These are phyloP conservation scores for Neurospora sp. DNA, from an alignment of 495 filamentous ascomycete species.

Conservation along the genomic window DNA sequence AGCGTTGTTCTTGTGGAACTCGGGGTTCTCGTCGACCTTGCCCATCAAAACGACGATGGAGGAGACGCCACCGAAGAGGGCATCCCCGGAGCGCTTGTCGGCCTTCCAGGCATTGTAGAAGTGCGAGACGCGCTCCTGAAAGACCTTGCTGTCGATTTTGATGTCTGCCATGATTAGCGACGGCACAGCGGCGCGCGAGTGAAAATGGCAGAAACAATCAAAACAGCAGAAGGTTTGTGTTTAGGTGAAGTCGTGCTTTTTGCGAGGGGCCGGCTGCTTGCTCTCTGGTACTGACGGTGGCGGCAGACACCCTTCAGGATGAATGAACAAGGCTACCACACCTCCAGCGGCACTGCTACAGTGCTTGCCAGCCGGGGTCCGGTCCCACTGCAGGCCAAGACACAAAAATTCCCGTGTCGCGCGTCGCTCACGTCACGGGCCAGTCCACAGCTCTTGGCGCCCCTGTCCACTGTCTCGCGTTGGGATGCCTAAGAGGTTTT, in stretches of 20 bases:
- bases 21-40: constrained; percentile 76
- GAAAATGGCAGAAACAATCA: constrained; percentile 15
- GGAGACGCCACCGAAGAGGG: constrained; percentile 70
- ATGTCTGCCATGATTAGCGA: constrained; percentile 49
- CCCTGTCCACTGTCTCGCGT: neutral
- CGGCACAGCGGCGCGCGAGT: constrained; percentile 15
- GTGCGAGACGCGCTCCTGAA: constrained; percentile 82
- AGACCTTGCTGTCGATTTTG: constrained; percentile 82
- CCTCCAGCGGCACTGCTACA: neutral
- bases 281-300: neutral
- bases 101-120: constrained; percentile 88
- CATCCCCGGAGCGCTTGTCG: constrained; percentile 75
- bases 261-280: neutral
- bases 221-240: constrained; percentile 6
- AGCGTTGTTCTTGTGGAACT: constrained; percentile 88
- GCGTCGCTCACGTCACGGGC: constrained; percentile 1
- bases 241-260: constrained; percentile 5
- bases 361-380: neutral
- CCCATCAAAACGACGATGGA: constrained; percentile 87
- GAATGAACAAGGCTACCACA: constrained; percentile 1
- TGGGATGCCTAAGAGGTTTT: constrained; percentile 6
- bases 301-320: constrained; percentile 3
- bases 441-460: neutral
- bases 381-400: neutral
- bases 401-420: constrained; percentile 4